Conservation (phyloP, 257 asterid genomes). For the Solanum appendiculatum region DNA sequence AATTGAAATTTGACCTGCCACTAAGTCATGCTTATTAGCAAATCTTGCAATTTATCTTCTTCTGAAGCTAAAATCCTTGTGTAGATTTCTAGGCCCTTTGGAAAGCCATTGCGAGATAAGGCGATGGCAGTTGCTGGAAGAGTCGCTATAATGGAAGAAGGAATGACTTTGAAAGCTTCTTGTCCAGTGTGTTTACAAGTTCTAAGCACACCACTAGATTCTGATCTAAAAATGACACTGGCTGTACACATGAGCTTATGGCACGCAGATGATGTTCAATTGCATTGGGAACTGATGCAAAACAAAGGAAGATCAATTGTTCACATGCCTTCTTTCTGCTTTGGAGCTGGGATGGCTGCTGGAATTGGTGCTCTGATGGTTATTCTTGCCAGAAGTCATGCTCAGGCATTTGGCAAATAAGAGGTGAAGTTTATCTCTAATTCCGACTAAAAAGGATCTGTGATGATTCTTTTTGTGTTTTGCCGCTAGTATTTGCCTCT, state of each 20-base stretch:
- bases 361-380: constrained; percentile 50
- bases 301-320: constrained; percentile 24
- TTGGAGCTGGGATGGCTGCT: constrained; percentile 58
- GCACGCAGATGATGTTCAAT: constrained; percentile 72
- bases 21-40: not conserved
- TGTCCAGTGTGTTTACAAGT: constrained; percentile 67
- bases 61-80: not conserved
- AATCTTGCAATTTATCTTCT: not conserved
- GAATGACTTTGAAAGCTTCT: constrained; percentile 31
- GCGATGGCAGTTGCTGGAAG: constrained; percentile 66
- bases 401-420: constrained; percentile 11
- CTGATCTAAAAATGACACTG: constrained; percentile 52
- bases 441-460: not conserved
- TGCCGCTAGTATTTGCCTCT: not conserved
- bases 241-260: constrained; percentile 83
- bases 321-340: constrained; percentile 52
- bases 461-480: not conserved
- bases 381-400: constrained; percentile 29
- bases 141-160: constrained; percentile 37
- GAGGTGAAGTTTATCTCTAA: not conserved
- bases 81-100: constrained; percentile 33
- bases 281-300: constrained; percentile 77
- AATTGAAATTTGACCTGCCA: not conserved
- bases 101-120: constrained; percentile 42
- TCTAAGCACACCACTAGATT: constrained; percentile 16